phyloP scores from a whole-genome alignment of 2,329 filamentous ascomycete species.

The Aspergillus fischeri region DNA sequence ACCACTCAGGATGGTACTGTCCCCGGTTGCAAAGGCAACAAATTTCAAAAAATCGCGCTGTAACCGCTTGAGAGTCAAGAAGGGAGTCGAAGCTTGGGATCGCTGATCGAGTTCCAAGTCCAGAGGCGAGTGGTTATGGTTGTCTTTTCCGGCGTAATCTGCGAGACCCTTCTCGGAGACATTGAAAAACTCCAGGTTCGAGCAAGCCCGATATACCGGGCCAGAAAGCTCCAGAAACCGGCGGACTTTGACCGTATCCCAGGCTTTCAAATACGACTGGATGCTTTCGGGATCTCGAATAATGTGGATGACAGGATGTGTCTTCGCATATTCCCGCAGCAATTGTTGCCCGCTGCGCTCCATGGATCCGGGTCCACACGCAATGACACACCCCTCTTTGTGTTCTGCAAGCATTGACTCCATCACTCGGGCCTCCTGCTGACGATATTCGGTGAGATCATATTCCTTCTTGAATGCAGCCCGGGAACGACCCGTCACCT shows the following conservation, averaged over 20 bases:
- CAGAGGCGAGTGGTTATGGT: constrained; percentile 22
- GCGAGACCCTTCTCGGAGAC: constrained; percentile 53
- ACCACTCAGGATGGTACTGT: constrained; percentile 26
- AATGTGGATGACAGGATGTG: constrained; percentile 68
- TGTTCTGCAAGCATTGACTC: constrained; percentile 58
- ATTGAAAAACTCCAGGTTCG: constrained; percentile 75
- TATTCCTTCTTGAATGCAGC: constrained; percentile 60
- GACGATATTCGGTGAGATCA: constrained; percentile 59
- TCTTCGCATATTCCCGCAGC: constrained; percentile 58
- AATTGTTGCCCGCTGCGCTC: constrained; percentile 59
- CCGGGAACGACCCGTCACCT: constrained; percentile 59
- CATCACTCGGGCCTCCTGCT: constrained; percentile 60
- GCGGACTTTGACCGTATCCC: constrained; percentile 53
- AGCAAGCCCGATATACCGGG: constrained; percentile 59
- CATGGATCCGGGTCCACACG: constrained; percentile 66
- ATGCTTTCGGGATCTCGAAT: constrained; percentile 63
- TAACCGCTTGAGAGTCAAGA: constrained; percentile 63
- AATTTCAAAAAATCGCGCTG: constrained; percentile 69
- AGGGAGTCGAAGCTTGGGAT: constrained; percentile 49
- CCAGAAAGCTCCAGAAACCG: constrained; percentile 52
- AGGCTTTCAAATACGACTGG: constrained; percentile 57
- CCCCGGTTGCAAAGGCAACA: constrained; percentile 55
- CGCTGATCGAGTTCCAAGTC: constrained; percentile 33
- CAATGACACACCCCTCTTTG: constrained; percentile 60
- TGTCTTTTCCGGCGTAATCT: constrained; percentile 21